Base-by-base conservation (phyloP, 2,329 filamentous ascomycete genomes). In the Penicillium sp. region DNA sequence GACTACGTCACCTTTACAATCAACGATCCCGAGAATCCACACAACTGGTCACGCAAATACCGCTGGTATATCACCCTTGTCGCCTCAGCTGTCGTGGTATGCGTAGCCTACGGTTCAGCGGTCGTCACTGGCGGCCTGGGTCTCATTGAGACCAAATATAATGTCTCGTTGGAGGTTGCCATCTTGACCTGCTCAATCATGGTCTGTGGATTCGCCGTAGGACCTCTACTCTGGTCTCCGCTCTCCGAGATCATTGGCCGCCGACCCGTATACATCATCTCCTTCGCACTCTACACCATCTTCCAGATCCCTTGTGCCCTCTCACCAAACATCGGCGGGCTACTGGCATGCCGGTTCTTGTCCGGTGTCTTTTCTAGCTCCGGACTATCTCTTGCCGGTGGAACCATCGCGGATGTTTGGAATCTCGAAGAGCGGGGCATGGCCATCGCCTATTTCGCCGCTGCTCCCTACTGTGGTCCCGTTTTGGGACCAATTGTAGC, bases 61-160 rank as follows among this genome's bases (percentile, higher is more conserved):
- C 92, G 91, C 73, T 91, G 90, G 89, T 89, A 86, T 67, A 87
- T 85, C 70, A 96, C 90, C n/a, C 89, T 93, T 84, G 85, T 90
- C 19, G 90, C 93, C 0, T 90, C 90, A 1, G 22, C 81, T 2
- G 88, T 86, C 2, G 89, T 87, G 67, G 90, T 90, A 66, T 86
- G 87, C 52, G 86, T 89, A 35, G 86, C 87, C 1, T 84, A 89
- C 49, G 80, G 81, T 19, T 90, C 86, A 27, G 84, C 86, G 5
- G 86, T 93, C 65, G 86, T 93, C 68, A 93, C 90, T 0, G 85
- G 90, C 13, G 89, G 91, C 68, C 80, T 93, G 8, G 76, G 68
- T 1, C 86, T 86, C 5, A 85, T 90, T 1, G 70, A 79, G 0
- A 66, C 84, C 5, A 80, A 86, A 59, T 91, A 93, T 62, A 51